Evolutionary conservation across 1,139 yeast species (phyloP).

Genomic region (Pneumocystis carinii): DNA sequence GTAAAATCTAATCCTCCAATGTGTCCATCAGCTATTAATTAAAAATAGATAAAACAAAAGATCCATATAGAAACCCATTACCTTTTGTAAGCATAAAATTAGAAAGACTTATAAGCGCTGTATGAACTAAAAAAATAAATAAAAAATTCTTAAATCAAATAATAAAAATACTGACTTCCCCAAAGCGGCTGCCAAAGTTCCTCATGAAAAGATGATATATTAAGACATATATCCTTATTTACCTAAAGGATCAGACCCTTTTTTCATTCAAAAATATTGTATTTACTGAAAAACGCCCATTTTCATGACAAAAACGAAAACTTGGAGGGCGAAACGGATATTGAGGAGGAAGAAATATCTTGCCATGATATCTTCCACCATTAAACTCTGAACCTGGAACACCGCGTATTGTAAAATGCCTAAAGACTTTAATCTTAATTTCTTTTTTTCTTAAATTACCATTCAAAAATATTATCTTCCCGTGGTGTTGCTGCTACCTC

Average conservation of each 20-base stretch:
- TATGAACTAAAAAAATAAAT: neutral
- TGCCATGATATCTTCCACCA: constrained; percentile 12
- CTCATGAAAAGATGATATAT: constrained; percentile 14
- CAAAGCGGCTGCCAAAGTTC: constrained; percentile 15
- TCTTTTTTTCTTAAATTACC: neutral
- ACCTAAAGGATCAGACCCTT: constrained; percentile 8
- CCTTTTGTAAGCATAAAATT: neutral
- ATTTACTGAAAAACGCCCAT: constrained; percentile 5
- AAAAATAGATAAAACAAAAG: neutral
- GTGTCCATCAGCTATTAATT: neutral
- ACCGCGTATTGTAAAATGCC: neutral
- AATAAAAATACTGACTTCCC: constrained; percentile 5
- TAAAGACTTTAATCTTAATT: neutral
- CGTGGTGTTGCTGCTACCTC: neutral
- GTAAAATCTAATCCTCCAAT: neutral
- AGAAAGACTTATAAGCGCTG: neutral
- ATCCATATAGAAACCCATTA: neutral
- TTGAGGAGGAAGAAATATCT: constrained; percentile 11
- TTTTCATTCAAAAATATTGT: neutral
- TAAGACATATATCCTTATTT: constrained; percentile 13
- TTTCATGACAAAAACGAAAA: constrained; percentile 13
- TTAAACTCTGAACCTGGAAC: neutral
- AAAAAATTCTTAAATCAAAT: neutral
- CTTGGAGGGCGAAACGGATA: constrained; percentile 14
- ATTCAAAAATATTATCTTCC: neutral